phyloP scores from a whole-genome alignment of 768 basidiomycete species.

The Pilatotrama ljubarskyi region DNA sequence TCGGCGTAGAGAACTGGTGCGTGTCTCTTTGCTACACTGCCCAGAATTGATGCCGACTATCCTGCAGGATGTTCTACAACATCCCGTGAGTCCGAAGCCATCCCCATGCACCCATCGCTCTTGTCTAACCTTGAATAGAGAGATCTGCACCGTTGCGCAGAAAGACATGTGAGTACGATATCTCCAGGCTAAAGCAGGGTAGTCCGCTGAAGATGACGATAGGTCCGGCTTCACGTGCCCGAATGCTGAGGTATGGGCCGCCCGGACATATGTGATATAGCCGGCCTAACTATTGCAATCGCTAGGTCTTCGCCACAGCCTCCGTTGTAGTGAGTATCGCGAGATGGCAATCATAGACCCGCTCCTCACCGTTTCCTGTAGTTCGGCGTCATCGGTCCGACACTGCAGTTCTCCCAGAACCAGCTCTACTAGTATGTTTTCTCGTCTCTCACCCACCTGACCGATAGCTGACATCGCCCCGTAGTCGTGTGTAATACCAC shows the following conservation, averaged over 20 bases:
- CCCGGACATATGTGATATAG: slow-evolving; percentile 5
- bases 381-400: slow-evolving; percentile 72
- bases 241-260: slow-evolving; percentile 35
- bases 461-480: background rate
- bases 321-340: slow-evolving; percentile 56
- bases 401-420: slow-evolving; percentile 52
- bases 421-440: slow-evolving; percentile 58
- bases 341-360: background rate
- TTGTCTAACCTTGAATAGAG: slow-evolving; percentile 1
- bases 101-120: background rate
- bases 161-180: slow-evolving; percentile 3
- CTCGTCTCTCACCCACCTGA: too few species aligned
- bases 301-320: slow-evolving; percentile 39
- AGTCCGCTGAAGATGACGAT: background rate
- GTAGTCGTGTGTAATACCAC: slow-evolving; percentile 8
- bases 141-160: slow-evolving; percentile 12
- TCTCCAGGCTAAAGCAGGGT: background rate
- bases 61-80: slow-evolving; percentile 49
- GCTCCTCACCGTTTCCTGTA: slow-evolving; percentile 7
- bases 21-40: background rate
- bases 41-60: background rate
- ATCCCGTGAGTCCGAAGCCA: slow-evolving; percentile 48
- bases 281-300: background rate
- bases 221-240: slow-evolving; percentile 25
- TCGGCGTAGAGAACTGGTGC: slow-evolving; percentile 57